phyloP scores from a whole-genome alignment of 2,329 filamentous ascomycete genomes.

The Ophiostoma tasmaniense region DNA sequence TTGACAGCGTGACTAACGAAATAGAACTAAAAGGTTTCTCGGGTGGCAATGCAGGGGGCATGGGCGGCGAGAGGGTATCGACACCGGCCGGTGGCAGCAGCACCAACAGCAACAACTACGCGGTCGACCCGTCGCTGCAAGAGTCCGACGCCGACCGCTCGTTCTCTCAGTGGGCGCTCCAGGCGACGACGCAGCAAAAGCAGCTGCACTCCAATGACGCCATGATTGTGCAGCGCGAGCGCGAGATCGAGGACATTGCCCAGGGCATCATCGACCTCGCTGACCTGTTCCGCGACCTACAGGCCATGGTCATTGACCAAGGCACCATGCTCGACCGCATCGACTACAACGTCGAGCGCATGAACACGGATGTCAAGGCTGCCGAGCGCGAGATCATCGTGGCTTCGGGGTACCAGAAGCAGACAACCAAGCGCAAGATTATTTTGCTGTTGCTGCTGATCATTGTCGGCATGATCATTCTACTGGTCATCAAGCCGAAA shows the following conservation, averaged over 20 bases:
- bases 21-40: conserved; percentile 67
- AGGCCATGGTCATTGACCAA: conserved; percentile 90
- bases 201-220: conserved; percentile 68
- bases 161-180: conserved; percentile 81
- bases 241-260: conserved; percentile 95
- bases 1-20: conserved; percentile 20
- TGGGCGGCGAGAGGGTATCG: conserved; percentile 40
- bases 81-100: conserved; percentile 35
- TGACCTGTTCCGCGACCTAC: conserved; percentile 92
- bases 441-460: conserved; percentile 81
- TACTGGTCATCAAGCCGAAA: conserved; percentile 74
- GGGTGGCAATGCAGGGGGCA: conserved; percentile 21
- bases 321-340: conserved; percentile 88
- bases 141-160: conserved; percentile 91
- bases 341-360: conserved; percentile 95
- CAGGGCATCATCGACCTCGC: conserved; percentile 96
- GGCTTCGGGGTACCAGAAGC: conserved; percentile 80
- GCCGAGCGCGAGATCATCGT: conserved; percentile 88
- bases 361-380: conserved; percentile 85
- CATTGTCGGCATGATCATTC: conserved; percentile 77
- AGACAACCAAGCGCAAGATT: conserved; percentile 82
- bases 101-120: conserved; percentile 28
- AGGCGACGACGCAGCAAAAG: conserved; percentile 58
- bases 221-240: conserved; percentile 82
- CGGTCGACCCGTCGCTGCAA: conserved; percentile 72